Conservation (phyloP, 768 basidiomycete species). For the Tylopilus felleus region DNA sequence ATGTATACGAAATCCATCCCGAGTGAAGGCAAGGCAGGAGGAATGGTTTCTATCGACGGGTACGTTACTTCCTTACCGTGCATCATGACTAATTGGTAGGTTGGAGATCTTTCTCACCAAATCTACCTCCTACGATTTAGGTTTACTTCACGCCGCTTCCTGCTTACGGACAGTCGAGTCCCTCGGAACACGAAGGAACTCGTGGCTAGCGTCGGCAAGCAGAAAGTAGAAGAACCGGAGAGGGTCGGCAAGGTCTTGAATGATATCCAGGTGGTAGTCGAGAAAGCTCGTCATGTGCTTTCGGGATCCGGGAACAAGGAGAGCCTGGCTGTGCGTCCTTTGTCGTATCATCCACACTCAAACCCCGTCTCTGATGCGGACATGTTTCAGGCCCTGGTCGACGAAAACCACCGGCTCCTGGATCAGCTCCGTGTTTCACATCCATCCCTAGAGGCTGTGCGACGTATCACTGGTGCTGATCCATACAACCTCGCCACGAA, state of each 20-base stretch:
- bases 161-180: slow-evolving; percentile 90
- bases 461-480: slow-evolving; percentile 56
- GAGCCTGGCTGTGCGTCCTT: slow-evolving; percentile 52
- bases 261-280: slow-evolving; percentile 80
- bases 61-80: slow-evolving; percentile 36
- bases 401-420: slow-evolving; percentile 86
- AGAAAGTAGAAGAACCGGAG: slow-evolving; percentile 80
- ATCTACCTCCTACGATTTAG: slow-evolving; percentile 37
- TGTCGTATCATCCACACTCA: neutral
- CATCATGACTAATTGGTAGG: neutral
- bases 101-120: slow-evolving; percentile 1
- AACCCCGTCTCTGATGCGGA: neutral
- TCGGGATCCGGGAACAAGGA: slow-evolving; percentile 43
- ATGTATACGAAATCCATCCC: slow-evolving; percentile 74
- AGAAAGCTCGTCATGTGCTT: slow-evolving; percentile 73
- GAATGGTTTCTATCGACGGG: slow-evolving; percentile 86
- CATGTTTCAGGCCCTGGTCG: slow-evolving; percentile 63
- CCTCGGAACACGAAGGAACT: slow-evolving; percentile 93
- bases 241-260: slow-evolving; percentile 72
- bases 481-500: slow-evolving; percentile 84
- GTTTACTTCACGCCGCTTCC: slow-evolving; percentile 86
- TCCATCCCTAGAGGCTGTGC: slow-evolving; percentile 78
- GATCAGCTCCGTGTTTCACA: slow-evolving; percentile 89
- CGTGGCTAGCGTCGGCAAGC: slow-evolving; percentile 82
- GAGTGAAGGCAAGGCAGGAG: slow-evolving; percentile 60